Conservation (phyloP, 768 basidiomycete genomes). For the Tulasnella sp. region DNA sequence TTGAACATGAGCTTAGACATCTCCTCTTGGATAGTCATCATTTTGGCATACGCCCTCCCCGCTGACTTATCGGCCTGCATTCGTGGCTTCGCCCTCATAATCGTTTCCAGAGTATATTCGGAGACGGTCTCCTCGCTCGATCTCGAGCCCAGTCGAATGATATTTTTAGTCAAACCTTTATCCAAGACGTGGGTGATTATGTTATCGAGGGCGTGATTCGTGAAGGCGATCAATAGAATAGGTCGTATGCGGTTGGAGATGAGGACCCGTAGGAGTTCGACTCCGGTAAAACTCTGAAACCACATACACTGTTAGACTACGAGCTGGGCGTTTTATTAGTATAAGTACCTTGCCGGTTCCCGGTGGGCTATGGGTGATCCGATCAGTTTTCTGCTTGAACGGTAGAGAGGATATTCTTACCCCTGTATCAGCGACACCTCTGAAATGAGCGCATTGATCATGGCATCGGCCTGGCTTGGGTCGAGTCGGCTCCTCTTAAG, state of each 20-base stretch:
- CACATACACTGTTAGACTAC: not conserved
- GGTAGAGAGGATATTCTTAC: slow-evolving; percentile 38
- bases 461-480: slow-evolving; percentile 64
- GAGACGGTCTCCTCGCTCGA: slow-evolving; percentile 32
- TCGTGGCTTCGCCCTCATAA: not conserved
- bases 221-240: slow-evolving; percentile 61
- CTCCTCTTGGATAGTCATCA: slow-evolving; percentile 48
- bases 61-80: not conserved
- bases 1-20: slow-evolving; percentile 49
- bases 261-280: slow-evolving; percentile 65
- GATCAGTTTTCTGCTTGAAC: slow-evolving; percentile 43
- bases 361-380: slow-evolving; percentile 61
- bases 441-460: slow-evolving; percentile 56
- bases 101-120: not conserved
- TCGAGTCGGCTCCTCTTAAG: slow-evolving; percentile 56
- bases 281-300: slow-evolving; percentile 59
- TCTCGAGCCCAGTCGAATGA: slow-evolving; percentile 64
- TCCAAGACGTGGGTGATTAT: slow-evolving; percentile 64
- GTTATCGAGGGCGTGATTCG: slow-evolving; percentile 77
- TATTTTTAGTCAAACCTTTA: slow-evolving; percentile 55
- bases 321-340: not conserved
- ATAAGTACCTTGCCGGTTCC: slow-evolving; percentile 71
- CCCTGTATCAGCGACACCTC: slow-evolving; percentile 72
- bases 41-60: slow-evolving; percentile 44
- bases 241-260: slow-evolving; percentile 51